These are phyloP conservation scores for Aspergillus flavus DNA, from an alignment of 2,329 filamentous ascomycete species.

Conservation along the genomic window DNA sequence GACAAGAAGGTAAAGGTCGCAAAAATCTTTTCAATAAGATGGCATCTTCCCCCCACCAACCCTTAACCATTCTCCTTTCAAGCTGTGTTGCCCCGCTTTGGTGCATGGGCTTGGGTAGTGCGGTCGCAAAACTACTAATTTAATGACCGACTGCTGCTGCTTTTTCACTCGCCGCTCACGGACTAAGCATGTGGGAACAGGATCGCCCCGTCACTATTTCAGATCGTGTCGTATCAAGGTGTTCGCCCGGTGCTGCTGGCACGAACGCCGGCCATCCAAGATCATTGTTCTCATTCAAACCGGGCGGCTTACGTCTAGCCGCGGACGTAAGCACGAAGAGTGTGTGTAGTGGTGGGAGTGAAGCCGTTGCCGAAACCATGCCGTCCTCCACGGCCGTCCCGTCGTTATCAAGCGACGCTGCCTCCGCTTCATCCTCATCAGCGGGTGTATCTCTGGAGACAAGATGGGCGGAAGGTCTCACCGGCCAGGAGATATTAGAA, in stretches of 20 bases:
- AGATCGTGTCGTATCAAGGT: conserved; percentile 18
- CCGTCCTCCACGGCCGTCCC: conserved; percentile 30
- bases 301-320: background rate
- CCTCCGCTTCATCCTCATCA: conserved; percentile 30
- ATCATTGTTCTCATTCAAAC: background rate
- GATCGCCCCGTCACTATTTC: conserved; percentile 19
- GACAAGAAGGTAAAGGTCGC: background rate
- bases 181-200: conserved; percentile 27
- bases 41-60: background rate
- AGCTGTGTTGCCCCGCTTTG: conserved; percentile 1
- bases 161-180: conserved; percentile 18
- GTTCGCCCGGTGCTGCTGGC: conserved; percentile 3
- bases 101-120: conserved; percentile 5
- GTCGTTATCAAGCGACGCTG: conserved; percentile 33
- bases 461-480: conserved; percentile 25
- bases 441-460: conserved; percentile 37
- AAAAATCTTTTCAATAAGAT: background rate
- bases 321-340: background rate
- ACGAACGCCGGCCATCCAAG: background rate
- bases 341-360: background rate
- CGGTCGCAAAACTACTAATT: conserved; percentile 11
- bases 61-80: background rate
- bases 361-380: conserved; percentile 11
- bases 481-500: conserved; percentile 28
- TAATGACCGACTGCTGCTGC: conserved; percentile 11